Evolutionary conservation across 2,329 filamentous ascomycete genomes (phyloP).

Genomic region (Endoconidiophora laricicola): DNA sequence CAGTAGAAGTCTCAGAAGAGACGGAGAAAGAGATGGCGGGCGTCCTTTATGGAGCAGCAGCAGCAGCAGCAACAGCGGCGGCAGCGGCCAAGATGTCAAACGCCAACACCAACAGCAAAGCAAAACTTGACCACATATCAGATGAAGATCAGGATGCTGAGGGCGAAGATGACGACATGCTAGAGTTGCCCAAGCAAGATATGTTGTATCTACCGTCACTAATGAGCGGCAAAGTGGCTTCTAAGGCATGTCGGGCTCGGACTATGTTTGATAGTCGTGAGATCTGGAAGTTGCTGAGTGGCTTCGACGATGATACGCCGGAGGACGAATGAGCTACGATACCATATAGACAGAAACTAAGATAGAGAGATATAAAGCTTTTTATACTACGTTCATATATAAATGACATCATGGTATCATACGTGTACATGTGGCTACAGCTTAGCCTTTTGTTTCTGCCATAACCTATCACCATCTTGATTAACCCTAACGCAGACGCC

Average conservation of each 20-base stretch:
- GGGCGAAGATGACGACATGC: background rate
- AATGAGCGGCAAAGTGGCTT: background rate
- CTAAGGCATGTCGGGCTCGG: constrained; percentile 1
- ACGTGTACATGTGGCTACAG: background rate
- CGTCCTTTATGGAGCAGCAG: background rate
- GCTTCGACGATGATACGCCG: constrained; percentile 8
- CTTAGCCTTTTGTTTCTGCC: background rate
- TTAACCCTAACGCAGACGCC: background rate
- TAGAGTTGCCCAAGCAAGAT: background rate
- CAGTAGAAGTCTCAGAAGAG: background rate
- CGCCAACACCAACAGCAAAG: background rate
- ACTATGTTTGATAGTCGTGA: constrained; percentile 11
- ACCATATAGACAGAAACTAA: too few species aligned
- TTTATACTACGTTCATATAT: background rate
- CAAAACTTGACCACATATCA: background rate
- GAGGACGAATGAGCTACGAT: background rate
- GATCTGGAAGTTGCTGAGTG: constrained; percentile 7
- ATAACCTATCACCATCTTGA: background rate
- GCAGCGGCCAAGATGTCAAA: background rate
- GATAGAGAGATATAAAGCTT: too few species aligned
- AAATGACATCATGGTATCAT: background rate
- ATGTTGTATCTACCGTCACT: background rate
- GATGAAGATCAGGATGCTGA: background rate
- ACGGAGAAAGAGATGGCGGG: background rate
- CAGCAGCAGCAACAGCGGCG: background rate